Conservation (phyloP, 257 asterid species). For the Jasminum sambac region DNA sequence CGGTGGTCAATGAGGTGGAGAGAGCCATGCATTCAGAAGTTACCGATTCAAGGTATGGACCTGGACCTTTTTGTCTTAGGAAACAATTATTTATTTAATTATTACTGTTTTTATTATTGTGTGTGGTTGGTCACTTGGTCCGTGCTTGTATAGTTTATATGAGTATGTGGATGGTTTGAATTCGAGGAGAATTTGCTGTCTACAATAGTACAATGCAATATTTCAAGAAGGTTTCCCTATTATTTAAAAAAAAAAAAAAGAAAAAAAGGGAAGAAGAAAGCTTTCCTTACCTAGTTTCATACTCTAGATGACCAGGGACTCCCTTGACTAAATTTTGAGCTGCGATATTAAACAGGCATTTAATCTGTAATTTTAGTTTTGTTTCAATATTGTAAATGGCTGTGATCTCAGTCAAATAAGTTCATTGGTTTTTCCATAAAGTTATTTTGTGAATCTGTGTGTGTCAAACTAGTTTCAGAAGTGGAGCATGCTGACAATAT, state of each 20-base stretch:
- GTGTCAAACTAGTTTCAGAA: slow-evolving; percentile 11
- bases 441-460: slow-evolving; percentile 1
- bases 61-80: background rate
- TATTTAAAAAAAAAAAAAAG: too few relatives aligned
- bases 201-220: too few relatives aligned
- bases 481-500: slow-evolving; percentile 1
- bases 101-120: too few relatives aligned
- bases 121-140: too few relatives aligned
- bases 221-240: too few relatives aligned
- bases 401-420: background rate
- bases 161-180: too few relatives aligned
- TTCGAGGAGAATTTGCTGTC: too few relatives aligned
- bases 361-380: background rate
- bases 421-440: slow-evolving; percentile 1
- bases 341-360: background rate
- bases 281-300: background rate
- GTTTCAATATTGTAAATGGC: background rate
- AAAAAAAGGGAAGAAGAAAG: too few relatives aligned
- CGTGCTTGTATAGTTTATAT: too few relatives aligned
- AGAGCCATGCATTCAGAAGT: slow-evolving; percentile 73
- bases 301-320: background rate
- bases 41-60: slow-evolving; percentile 55
- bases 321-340: slow-evolving; percentile 2
- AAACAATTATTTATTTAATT: background rate
- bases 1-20: slow-evolving; percentile 60